Evolutionary conservation across 371 early-diverging fungal species (phyloP).

Genomic region (Massospora cicadina): DNA sequence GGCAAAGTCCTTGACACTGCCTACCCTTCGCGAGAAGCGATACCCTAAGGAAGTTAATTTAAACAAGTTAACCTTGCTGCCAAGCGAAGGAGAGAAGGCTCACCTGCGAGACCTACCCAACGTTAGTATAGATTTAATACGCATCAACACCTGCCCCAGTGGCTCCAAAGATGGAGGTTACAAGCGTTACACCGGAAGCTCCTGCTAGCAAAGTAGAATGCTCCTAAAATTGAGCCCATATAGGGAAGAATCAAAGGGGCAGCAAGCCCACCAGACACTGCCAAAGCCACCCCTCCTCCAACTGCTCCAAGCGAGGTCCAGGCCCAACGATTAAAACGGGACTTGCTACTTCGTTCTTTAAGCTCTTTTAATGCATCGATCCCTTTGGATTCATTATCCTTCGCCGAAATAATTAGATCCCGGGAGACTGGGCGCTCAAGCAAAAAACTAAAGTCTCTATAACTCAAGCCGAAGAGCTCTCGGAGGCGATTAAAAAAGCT

Average conservation of each 20-base stretch:
- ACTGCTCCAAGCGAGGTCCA: slow-evolving; percentile 29
- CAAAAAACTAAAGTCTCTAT: neutral
- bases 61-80: neutral
- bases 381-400: neutral
- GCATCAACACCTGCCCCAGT: slow-evolving; percentile 34
- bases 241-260: slow-evolving; percentile 41
- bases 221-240: slow-evolving; percentile 27
- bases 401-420: neutral
- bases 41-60: slow-evolving; percentile 17
- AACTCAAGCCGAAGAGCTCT: neutral
- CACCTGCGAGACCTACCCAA: neutral
- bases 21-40: slow-evolving; percentile 28
- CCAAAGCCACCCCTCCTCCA: slow-evolving; percentile 44
- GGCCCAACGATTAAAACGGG: slow-evolving; percentile 10
- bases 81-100: neutral
- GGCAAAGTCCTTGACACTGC: slow-evolving; percentile 32
- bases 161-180: slow-evolving; percentile 42
- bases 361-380: neutral
- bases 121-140: slow-evolving; percentile 12
- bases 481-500: neutral
- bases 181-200: slow-evolving; percentile 35
- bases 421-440: neutral
- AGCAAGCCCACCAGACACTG: slow-evolving; percentile 45
- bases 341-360: neutral
- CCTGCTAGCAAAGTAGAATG: slow-evolving; percentile 37